Base-by-base conservation (phyloP, 2,329 filamentous ascomycete genomes). In the Setomelanomma holmii region DNA sequence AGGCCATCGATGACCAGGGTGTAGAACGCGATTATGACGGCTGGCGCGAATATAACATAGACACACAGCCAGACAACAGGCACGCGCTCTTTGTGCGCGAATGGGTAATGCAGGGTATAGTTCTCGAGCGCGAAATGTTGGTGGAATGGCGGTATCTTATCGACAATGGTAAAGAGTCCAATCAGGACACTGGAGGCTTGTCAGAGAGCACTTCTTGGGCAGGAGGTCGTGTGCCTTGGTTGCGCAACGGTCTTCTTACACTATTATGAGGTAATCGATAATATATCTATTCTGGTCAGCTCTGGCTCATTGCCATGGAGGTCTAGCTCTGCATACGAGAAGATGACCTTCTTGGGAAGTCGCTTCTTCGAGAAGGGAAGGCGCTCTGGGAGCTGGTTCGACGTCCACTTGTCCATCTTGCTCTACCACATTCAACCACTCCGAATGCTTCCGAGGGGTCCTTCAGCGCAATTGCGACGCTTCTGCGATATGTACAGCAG, bases 1-100 rank as follows among this genome's bases (percentile, higher is more conserved):
- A 85, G 53, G 20, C 84, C 84, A 71, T 86, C 84, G 55, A 86
- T 77, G 39, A 84, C 71, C 47, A 86, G 71, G 3, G 83, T 85
- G 68, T 84, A 85, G 50, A 84, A 42, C 41, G 76, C 75, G 45
- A 86, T 85, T 47, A 84, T 76, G 27, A 75, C 58, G 34, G 81
- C 70, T 4, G 84, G 84, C 20, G 76, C 76, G n/a, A 76, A 67
- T 38, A 79, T 75, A 19, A 80, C 80, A 54, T 84, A 76, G 46
- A 81, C 66, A 43, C 81, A 75, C 40, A 82, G 80, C 52, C 77
- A 66, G 42, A 64, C 55, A 49, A 84, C 81, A 4, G 83, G 76
- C 14, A 86, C 77, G 44, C 82, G 79, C 66, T 86, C 84, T 17
- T 82, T 74, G 4, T 74, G 75, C 57, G 84, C 83, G 61, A 80